Base-by-base conservation (phyloP, 192 early-diverging fungal species). In the Entophlyctis luteolus region DNA sequence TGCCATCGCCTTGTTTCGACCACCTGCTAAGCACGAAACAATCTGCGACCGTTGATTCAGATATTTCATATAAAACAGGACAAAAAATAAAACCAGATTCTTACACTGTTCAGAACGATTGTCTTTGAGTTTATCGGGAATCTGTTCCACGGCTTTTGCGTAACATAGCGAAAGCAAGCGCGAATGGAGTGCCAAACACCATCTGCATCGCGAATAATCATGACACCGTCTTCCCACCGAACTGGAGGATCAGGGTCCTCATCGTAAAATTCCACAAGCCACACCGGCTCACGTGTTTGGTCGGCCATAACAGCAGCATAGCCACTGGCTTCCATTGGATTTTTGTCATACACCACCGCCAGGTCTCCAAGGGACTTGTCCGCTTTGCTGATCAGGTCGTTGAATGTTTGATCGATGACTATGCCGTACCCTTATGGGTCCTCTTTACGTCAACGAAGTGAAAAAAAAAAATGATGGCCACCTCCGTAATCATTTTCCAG, bases 1-100 rank as follows among this genome's bases (percentile, higher is more conserved):
- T 20, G 91, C 91, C 88, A 93, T 90, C 86, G 90, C 90, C 75
- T 93, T 93, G 80, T 93, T 93, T 33, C 91, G 83, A 16, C 91
- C 91, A 45, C 91, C 91, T 33, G 91, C 91, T 4, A 93, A 67
- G 71, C 91, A 93, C 12, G 88, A 85, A 32, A 93, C 80, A 45
- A 92, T 88, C 52, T 86, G 81, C 27, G n/a, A 2, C 14, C 27
- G 27, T 1, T 22, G 12, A 53, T 22, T 22, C 0, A 27, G 16
- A 37, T 71, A 42, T n/a, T 42, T 42, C n/a, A 42, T 42, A 86
- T 29, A 90, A 90, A 59, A 93, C 91, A 4, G n/a, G n/a, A n/a
- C n/a, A 32, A 42, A 34, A 53, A 53, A 0, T 0, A 0, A 25
- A 0, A 32, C 65, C 18, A 6, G 20, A 14, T 35, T 35, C 55